Evolutionary conservation across 345 rosid genomes (phyloP).

Genomic region (Gynandropsis gynandra): DNA sequence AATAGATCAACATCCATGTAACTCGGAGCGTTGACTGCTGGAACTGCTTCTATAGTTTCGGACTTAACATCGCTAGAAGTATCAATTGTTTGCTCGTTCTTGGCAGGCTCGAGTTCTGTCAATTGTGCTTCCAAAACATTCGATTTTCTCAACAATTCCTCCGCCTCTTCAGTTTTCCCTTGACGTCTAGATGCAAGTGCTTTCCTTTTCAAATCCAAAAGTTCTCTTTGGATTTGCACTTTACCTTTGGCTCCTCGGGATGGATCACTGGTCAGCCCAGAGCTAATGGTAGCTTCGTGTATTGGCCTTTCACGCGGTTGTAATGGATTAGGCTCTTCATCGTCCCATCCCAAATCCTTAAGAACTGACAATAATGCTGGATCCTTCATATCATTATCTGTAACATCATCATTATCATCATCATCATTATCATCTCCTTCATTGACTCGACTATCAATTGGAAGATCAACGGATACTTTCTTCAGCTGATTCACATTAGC

Average conservation of each 20-base stretch:
- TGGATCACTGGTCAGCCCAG: slow-evolving; percentile 22
- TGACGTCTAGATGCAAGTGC: slow-evolving; percentile 49
- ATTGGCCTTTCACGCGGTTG: slow-evolving; percentile 20
- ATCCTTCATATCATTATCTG: slow-evolving; percentile 56
- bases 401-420: slow-evolving; percentile 42
- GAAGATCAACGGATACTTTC: slow-evolving; percentile 12
- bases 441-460: slow-evolving; percentile 22
- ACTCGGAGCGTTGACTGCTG: slow-evolving; percentile 11
- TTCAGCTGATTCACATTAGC: slow-evolving; percentile 21
- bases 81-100: slow-evolving; percentile 24
- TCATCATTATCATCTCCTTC: slow-evolving; percentile 36
- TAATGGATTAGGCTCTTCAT: slow-evolving; percentile 32
- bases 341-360: slow-evolving; percentile 54
- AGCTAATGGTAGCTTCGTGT: slow-evolving; percentile 22
- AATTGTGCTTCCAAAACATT: slow-evolving; percentile 44
- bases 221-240: slow-evolving; percentile 54
- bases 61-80: slow-evolving; percentile 15
- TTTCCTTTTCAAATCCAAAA: slow-evolving; percentile 49
- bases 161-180: slow-evolving; percentile 51
- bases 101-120: slow-evolving; percentile 38
- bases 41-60: slow-evolving; percentile 12
- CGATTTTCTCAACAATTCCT: slow-evolving; percentile 40
- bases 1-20: slow-evolving; percentile 27
- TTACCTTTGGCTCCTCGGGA: slow-evolving; percentile 30
- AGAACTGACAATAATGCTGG: slow-evolving; percentile 43